These are phyloP conservation scores for Schoenoplectus triqueter DNA, from an alignment of 202 grass and related monocot species.

Conservation along the genomic window DNA sequence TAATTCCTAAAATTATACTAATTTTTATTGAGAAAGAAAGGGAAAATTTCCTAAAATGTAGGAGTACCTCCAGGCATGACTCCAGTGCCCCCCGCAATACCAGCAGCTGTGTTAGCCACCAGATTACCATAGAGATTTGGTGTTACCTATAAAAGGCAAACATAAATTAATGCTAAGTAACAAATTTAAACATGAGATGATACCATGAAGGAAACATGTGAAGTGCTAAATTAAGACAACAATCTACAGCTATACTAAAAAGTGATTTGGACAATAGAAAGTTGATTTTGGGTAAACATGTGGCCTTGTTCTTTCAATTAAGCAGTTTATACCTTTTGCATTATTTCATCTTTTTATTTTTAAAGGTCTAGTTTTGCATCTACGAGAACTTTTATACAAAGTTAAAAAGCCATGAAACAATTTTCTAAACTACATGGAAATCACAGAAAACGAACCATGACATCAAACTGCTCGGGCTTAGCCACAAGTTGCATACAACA, in stretches of 20 bases:
- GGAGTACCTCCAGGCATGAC: constrained; percentile 84
- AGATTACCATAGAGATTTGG: constrained; percentile 90
- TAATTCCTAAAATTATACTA: constrained; percentile 3
- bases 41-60: constrained; percentile 29
- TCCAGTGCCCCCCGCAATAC: constrained; percentile 85
- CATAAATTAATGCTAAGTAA: constrained; percentile 15
- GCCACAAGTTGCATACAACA: constrained; percentile 94
- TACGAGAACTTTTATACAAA: neutral
- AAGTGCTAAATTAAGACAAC: neutral
- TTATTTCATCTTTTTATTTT: neutral
- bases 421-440: neutral
- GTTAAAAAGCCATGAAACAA: neutral
- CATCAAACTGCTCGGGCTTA: constrained; percentile 90
- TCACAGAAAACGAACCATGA: constrained; percentile 59
- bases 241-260: neutral
- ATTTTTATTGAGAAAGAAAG: constrained; percentile 16
- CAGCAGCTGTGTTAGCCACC: constrained; percentile 81
- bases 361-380: neutral
- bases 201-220: neutral
- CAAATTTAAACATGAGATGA: neutral
- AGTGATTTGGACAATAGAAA: neutral
- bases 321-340: neutral
- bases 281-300: no score
- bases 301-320: neutral
- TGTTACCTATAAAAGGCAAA: constrained; percentile 63